Base-by-base conservation (phyloP, 2,329 filamentous ascomycete genomes). In the Grosmannia penicillata region DNA sequence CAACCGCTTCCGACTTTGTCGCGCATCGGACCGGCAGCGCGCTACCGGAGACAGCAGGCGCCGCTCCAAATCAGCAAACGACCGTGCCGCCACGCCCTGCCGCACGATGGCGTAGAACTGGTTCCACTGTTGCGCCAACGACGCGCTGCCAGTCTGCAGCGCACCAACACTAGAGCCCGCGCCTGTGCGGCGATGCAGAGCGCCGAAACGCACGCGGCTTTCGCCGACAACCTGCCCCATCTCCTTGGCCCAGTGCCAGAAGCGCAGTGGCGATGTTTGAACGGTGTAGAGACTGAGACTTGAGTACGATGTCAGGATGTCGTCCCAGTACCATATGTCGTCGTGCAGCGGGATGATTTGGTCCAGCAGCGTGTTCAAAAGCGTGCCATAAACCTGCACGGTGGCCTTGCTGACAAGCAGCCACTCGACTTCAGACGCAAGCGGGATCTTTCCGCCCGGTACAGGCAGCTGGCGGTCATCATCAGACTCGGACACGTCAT, bases 251-350 rank as follows among this genome's bases (percentile, higher is more conserved):
- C 81, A 85, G 4, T 65, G 61, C 75, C 77, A 89, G 25, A 94
- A 56, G 15, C 82, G 70, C 29, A 78, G 50, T 0, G 91, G 91
- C 1, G 80, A 84, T 0, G 79, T 94, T 56, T 98, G 91, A 8
- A 93, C 60, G 13, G 83, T 80, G 57, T 95, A 95, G 4, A 95
- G 55, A 24, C 76, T 79, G 46, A 82, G 87, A 51, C 80, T 83
- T 35, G 75, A 69, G 48, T 84, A 79, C 1, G 84, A 93, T 9
- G 75, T 73, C 23, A 94, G 61, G 2, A 95, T 72, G 47, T 91
- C 82, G 52, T 94, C 84, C 91, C 91, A 98, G 56, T 96, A 96
- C 75, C 81, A 87, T 19, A 94, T 78, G 48, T 94, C 86, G 47
- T 94, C 78, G 49, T 77, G 82, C 15, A 98, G 59, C 0, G 80